Conservation (phyloP, 768 basidiomycete species). For the Mycena pura region DNA sequence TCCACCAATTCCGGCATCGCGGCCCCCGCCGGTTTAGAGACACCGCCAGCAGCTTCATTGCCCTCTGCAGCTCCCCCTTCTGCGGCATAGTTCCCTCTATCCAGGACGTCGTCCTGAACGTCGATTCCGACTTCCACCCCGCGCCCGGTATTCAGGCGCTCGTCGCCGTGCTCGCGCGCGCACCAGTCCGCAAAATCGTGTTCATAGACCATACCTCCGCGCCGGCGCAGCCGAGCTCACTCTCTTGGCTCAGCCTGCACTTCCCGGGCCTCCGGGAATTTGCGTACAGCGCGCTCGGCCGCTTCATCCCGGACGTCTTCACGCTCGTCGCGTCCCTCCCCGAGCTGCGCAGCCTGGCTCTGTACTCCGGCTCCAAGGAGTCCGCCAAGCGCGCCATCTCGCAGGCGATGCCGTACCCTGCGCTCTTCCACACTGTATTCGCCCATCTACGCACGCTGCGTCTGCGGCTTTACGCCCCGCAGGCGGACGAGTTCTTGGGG, state of each 20-base stretch:
- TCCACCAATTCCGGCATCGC: conserved; percentile 6
- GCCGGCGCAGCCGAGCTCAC: not conserved
- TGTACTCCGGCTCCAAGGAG: not conserved
- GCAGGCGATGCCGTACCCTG: not conserved
- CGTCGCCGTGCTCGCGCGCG: not conserved
- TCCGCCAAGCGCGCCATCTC: not conserved
- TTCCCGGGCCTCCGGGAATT: conserved; percentile 18
- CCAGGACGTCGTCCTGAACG: conserved; percentile 6
- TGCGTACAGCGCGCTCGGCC: conserved; percentile 12
- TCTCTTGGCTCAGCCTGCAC: conserved; percentile 15
- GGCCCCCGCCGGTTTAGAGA: not conserved
- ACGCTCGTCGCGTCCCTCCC: not conserved
- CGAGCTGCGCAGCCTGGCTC: not conserved
- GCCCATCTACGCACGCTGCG: conserved; percentile 10
- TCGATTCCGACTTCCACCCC: not conserved
- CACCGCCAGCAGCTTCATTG: conserved; percentile 10
- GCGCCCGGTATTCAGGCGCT: not conserved
- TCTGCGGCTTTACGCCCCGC: not conserved
- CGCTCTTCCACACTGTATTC: not conserved
- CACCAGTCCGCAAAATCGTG: conserved; percentile 2
- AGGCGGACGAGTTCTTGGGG: not conserved
- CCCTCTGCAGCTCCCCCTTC: conserved; percentile 3
- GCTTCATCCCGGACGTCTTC: conserved; percentile 2
- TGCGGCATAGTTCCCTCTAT: conserved; percentile 12
- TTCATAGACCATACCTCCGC: conserved; percentile 9